phyloP scores from a whole-genome alignment of 2,329 filamentous ascomycete species.

The Sarocladium oryzae region DNA sequence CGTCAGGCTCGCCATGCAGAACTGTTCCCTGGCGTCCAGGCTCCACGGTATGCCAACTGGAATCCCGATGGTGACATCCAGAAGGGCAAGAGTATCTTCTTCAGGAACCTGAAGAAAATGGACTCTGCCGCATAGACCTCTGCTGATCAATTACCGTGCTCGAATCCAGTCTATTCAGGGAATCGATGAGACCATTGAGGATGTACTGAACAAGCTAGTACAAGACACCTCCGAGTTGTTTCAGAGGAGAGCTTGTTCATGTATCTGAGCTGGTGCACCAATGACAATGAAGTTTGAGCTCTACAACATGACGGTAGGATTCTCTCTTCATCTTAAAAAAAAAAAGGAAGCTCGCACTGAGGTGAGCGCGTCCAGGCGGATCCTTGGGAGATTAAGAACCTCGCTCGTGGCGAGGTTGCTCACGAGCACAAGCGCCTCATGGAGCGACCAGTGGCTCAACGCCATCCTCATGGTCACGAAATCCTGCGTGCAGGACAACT shows the following conservation, averaged over 20 bases:
- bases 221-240: constrained; percentile 22
- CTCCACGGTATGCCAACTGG: background rate
- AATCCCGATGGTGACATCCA: constrained; percentile 4
- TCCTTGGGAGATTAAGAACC: constrained; percentile 20
- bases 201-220: constrained; percentile 23
- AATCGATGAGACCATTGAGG: constrained; percentile 27
- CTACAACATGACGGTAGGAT: constrained; percentile 20
- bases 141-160: background rate
- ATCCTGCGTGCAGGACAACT: constrained; percentile 17
- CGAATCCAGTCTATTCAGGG: constrained; percentile 12
- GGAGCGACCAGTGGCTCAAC: constrained; percentile 18
- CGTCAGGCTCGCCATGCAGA: background rate
- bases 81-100: background rate
- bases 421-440: constrained; percentile 11
- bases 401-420: constrained; percentile 1
- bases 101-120: background rate
- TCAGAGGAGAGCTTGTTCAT: constrained; percentile 17
- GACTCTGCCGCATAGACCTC: background rate
- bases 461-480: constrained; percentile 21
- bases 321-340: no score
- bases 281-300: constrained; percentile 25
- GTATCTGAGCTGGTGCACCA: constrained; percentile 23
- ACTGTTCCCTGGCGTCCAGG: background rate
- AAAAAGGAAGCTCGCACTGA: no score
- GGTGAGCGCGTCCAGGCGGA: constrained; percentile 16